Base-by-base conservation (phyloP, 495 filamentous ascomycete species). In the Aspergillus olivimuriae region DNA sequence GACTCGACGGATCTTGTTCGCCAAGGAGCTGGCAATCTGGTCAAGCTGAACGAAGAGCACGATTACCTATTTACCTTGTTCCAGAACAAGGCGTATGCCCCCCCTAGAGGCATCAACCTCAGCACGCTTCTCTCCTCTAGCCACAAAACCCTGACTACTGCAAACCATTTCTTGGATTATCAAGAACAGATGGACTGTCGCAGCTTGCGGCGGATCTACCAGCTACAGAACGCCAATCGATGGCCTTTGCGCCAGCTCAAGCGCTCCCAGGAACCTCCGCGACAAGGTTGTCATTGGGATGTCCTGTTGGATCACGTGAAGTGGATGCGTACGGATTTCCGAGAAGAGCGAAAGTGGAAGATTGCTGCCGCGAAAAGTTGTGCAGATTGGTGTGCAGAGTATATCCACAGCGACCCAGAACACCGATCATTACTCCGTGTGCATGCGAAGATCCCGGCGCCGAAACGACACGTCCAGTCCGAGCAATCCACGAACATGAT, bases 251-350 rank as follows among this genome's bases (percentile, higher is more conserved):
- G 90, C 39, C 94, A 97, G 56, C 75, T 89, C 36, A 80, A 89
- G 50, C 81, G 85, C 37, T 80, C 78, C 21, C 69, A 75, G 2
- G 92, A 98, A 57, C 92, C 94, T 21, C 71, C 72, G 6, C 76
- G 88, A 28, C 81, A 82, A 10, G 70, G 75, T 2, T 77, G 80
- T 4, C 90, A 96, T 58, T 82, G 79, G 77, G 92, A 98, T 68
- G 75, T 92, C 33, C 61, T 97, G 31, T 66, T 97, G 7, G 75
- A 87, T 49, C 87, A 98, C 64, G 86, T 90, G 78, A 94, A 88
- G 62, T 96, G 92, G 94, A 87, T 98, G 81, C 78, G 87, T 28
- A 95, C 87, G 2, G 92, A 98, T 67, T 97, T 97, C 54, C 75
- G 84, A 22, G 87, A 95, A 65, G 92, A 98, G 61, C 69, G 87